These are phyloP conservation scores for Violaceomyces palustris DNA, from an alignment of 1,284 basidiomycete genomes.

Conservation along the genomic window DNA sequence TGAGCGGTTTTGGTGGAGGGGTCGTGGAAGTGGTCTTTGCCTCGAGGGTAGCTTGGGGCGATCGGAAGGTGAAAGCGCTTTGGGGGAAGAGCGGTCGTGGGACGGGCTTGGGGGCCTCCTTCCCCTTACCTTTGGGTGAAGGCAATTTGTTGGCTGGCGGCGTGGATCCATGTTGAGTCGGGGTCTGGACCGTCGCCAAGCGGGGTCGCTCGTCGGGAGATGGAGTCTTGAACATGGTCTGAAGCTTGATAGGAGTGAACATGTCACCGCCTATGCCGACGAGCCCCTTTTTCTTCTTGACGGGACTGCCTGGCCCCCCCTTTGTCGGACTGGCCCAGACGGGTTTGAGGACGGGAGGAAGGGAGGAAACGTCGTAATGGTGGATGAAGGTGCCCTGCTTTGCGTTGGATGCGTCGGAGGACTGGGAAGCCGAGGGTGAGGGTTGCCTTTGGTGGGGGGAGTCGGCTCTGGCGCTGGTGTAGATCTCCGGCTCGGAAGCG, in stretches of 20 bases:
- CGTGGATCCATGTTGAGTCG: neutral
- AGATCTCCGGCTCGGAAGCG: too few relatives aligned
- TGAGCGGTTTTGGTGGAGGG: neutral
- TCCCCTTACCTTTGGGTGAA: neutral
- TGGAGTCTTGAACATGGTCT: conserved; percentile 46
- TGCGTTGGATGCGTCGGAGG: too few relatives aligned
- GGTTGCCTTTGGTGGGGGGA: too few relatives aligned
- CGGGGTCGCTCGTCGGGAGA: conserved; percentile 26
- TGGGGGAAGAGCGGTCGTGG: neutral
- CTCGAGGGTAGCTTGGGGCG: neutral
- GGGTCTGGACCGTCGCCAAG: conserved; percentile 5
- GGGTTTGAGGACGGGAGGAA: conserved; percentile 42
- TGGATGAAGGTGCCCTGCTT: conserved; percentile 43
- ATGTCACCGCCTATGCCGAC: conserved; percentile 43
- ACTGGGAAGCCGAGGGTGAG: too few relatives aligned
- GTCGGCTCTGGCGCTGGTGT: too few relatives aligned
- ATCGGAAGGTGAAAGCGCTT: conserved; percentile 1
- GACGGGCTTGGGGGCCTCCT: neutral
- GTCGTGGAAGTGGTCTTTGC: neutral
- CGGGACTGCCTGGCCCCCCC: conserved; percentile 6
- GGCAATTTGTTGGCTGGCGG: neutral
- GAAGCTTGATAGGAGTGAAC: conserved; percentile 46
- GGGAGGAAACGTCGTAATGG: conserved; percentile 35
- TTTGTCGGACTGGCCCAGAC: conserved; percentile 39
- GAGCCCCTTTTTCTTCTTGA: conserved; percentile 10